Base-by-base conservation (phyloP, 345 rosid species). In the Durio zibethinus region DNA sequence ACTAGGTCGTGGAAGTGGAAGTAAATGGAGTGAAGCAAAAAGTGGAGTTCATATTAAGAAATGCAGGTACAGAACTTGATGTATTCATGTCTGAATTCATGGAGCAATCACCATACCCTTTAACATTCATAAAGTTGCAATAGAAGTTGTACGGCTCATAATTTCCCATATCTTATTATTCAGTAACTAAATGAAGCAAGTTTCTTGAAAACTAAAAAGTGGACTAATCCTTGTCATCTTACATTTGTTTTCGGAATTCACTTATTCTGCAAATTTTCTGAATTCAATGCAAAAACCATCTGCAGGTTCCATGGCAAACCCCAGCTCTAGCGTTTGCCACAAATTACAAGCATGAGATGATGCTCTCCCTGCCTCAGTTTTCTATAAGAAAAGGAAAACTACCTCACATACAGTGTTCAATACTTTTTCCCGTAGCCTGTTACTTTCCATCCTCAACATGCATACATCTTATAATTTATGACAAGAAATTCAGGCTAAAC, bases 41-140 rank as follows among this genome's bases (percentile, higher is more conserved):
- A 95, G 97, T 86, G 98, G 98, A 72, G 98, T 93, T 63, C 93
- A 50, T 70, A 89, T 91, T 75, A 91, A 91, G 83, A 91, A 91
- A 79, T 91, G 96, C 89, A 86, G 96, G 95, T 91, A 84, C 29
- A 70, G 21, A 57, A 10, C 76, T 59, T 60, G 68, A n/a, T 59
- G 27, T 3, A 57, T 52, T 20, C 21, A 25, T 74, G 9, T 25
- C 12, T n/a, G 54, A 64, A 4, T 36, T 64, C 47, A 36, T 36
- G 62, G 62, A n/a, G 20, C n/a, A 62, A 2, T 62, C 21, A 62
- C 21, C 42, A 29, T 61, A 61, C 16, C 2, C 7, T 43, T 36
- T 67, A 38, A 36, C 50, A 45, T 38, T 67, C 50, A 23, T 6
- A 6, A 25, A 59, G 64, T 59, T 27, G 64, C 25, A 70, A 3